Conservation (phyloP, 768 basidiomycete genomes). For the Lactarius hatsudake region DNA sequence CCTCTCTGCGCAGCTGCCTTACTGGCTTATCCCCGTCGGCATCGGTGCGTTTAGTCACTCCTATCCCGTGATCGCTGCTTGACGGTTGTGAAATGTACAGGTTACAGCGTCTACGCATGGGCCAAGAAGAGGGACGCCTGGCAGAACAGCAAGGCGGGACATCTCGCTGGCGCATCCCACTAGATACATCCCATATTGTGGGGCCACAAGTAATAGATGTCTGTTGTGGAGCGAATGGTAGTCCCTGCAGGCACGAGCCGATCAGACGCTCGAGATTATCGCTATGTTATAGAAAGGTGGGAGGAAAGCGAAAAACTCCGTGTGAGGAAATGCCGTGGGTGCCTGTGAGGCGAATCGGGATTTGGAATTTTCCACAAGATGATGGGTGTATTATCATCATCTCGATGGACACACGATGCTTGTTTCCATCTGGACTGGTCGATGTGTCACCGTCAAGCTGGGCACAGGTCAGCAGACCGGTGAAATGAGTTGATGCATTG, state of each 20-base stretch:
- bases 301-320: conserved; percentile 2
- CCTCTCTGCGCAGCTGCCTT: conserved; percentile 65
- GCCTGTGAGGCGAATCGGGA: conserved; percentile 23
- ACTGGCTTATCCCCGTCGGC: conserved; percentile 71
- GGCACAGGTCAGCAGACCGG: conserved; percentile 19
- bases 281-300: neutral
- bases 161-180: conserved; percentile 43
- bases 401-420: conserved; percentile 9
- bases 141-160: conserved; percentile 74
- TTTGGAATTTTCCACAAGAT: conserved; percentile 19
- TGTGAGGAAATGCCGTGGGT: conserved; percentile 20
- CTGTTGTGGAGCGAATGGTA: neutral
- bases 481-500: neutral
- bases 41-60: conserved; percentile 50
- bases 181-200: conserved; percentile 6
- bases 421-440: neutral
- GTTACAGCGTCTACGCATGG: conserved; percentile 77
- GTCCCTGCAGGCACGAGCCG: neutral
- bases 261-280: conserved; percentile 8
- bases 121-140: conserved; percentile 59
- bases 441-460: neutral
- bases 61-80: neutral
- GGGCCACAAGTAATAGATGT: conserved; percentile 3
- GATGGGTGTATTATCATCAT: conserved; percentile 11
- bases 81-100: conserved; percentile 39